phyloP scores from a whole-genome alignment of 352 stramenopile genomes.

The Phytophthora kernoviae region DNA sequence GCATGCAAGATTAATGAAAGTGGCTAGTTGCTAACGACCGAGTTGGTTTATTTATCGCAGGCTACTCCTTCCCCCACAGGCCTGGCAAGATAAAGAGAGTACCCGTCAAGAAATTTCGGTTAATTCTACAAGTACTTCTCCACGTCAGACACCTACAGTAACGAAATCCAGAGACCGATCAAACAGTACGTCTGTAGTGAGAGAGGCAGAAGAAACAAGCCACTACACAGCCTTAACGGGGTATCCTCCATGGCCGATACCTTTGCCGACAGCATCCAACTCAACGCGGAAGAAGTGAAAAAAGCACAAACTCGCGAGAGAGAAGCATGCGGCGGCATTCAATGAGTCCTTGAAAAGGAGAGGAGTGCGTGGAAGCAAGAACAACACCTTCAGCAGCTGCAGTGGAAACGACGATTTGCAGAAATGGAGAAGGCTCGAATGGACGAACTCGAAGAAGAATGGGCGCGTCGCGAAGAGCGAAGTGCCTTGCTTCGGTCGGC shows the following conservation, averaged over 20 bases:
- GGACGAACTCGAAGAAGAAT: conserved; percentile 80
- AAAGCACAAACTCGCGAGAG: conserved; percentile 1
- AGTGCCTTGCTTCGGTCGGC: neutral
- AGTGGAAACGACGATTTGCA: conserved; percentile 59
- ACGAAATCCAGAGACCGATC: conserved; percentile 1
- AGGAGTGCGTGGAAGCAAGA: conserved; percentile 50
- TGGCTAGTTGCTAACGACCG: neutral
- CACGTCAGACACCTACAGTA: neutral
- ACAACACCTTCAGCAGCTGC: conserved; percentile 47
- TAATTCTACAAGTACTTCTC: neutral
- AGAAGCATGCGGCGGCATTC: conserved; percentile 29
- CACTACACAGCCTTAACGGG: conserved; percentile 1
- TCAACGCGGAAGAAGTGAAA: conserved; percentile 8
- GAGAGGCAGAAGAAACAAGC: conserved; percentile 22
- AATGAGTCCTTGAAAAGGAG: conserved; percentile 43
- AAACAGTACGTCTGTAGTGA: conserved; percentile 14
- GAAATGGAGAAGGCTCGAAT: conserved; percentile 69
- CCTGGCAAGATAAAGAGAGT: conserved; percentile 11
- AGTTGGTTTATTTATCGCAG: conserved; percentile 4
- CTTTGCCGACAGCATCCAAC: neutral
- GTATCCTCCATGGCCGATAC: neutral
- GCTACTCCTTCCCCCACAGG: neutral
- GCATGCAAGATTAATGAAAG: neutral
- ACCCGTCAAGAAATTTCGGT: neutral
- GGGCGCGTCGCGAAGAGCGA: conserved; percentile 67